Evolutionary conservation across 164 flowering plant species (phyloP).

Genomic region (Magnolia officinalis): DNA sequence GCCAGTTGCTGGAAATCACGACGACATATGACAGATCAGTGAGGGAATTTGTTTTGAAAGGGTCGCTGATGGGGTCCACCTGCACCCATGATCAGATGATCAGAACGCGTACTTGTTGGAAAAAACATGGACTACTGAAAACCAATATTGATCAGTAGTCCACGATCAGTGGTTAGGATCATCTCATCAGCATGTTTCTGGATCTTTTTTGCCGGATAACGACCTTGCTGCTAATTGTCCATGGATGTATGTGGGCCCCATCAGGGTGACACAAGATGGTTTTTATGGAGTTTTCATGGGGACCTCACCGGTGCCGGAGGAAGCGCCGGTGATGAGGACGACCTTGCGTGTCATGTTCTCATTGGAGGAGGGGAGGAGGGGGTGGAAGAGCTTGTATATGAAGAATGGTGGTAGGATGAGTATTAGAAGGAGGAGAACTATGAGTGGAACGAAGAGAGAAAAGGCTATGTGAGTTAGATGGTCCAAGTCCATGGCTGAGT

Average conservation of each 20-base stretch:
- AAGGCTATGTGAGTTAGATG: not conserved
- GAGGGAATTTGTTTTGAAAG: not conserved
- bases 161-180: not conserved
- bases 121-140: not conserved
- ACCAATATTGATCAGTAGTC: not conserved
- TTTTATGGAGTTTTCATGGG: not conserved
- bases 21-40: not conserved
- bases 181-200: too few relatives aligned
- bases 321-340: conserved; percentile 17
- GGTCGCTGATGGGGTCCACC: too few relatives aligned
- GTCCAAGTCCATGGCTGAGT: not conserved
- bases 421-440: not conserved
- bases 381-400: conserved; percentile 4
- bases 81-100: too few relatives aligned
- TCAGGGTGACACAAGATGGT: not conserved
- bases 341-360: conserved; percentile 13
- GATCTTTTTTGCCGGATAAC: too few relatives aligned
- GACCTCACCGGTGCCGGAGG: conserved; percentile 19
- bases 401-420: conserved; percentile 3
- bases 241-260: too few relatives aligned
- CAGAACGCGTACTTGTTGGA: too few relatives aligned
- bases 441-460: not conserved
- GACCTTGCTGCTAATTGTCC: too few relatives aligned
- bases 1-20: conserved; percentile 37
- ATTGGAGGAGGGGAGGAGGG: not conserved